Percentiles rank a stretch among this genome's conserved stretches.
Evolutionary conservation across 2,329 filamentous ascomycete genomes (phyloP).

Genomic region (Diaporthe aspalathi): DNA sequence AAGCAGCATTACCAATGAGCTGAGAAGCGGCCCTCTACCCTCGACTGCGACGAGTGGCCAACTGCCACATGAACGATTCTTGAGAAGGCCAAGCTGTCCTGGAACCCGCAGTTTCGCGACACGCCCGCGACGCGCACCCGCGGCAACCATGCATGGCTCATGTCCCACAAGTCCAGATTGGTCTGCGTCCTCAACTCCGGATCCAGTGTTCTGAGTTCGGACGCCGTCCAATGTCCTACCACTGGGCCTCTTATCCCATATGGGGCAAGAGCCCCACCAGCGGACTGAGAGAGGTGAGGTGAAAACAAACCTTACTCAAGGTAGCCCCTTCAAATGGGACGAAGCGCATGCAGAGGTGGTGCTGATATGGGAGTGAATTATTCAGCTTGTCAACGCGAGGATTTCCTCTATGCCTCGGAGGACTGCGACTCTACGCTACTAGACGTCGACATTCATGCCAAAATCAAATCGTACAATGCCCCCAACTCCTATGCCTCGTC

Average conservation of each 20-base stretch:
- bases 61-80: not conserved
- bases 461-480: slow-evolving; percentile 20
- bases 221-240: too few species aligned
- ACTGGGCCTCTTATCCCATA: too few species aligned
- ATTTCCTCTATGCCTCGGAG: slow-evolving; percentile 3
- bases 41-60: not conserved
- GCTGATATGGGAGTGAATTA: slow-evolving; percentile 10
- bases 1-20: slow-evolving; percentile 4
- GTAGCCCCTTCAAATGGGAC: not conserved
- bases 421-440: slow-evolving; percentile 9
- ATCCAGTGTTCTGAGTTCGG: too few species aligned
- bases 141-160: not conserved
- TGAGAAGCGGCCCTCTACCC: not conserved
- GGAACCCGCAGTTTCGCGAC: not conserved
- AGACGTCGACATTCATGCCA: slow-evolving; percentile 23
- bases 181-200: too few species aligned
- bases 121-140: not conserved
- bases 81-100: not conserved
- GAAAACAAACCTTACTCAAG: not conserved
- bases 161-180: not conserved
- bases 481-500: slow-evolving; percentile 5
- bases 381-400: slow-evolving; percentile 6
- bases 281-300: too few species aligned
- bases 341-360: not conserved
- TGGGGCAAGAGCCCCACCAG: too few species aligned